Evolutionary conservation across 2,329 filamentous ascomycete species (phyloP), one percentile per base, ranked within the genome.

Genomic region (Microascus cirrosus): DNA sequence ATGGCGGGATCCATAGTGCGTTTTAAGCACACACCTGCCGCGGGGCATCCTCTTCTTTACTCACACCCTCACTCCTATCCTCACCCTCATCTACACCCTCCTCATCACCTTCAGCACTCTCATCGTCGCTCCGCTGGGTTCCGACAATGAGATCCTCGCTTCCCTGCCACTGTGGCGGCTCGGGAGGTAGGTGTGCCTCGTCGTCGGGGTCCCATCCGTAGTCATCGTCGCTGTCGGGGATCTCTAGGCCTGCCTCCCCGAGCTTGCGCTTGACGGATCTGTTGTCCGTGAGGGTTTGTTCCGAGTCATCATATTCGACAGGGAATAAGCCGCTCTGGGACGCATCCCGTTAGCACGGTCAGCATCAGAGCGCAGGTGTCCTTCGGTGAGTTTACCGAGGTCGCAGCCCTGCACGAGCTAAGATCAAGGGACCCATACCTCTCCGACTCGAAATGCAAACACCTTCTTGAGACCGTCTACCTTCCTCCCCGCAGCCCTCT

Each of bases 151-250:
- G 71, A 64, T 86, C 83, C 64, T 86, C 83, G 63, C 82, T 86
- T 22, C 83, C 83, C 69, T 86, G 83, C 81, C 82, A 85, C 66
- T 86, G 83, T 10, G 82, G 81, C n/a, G 82, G 82, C 69, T 78
- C 79, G 3, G 72, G 73, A 12, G 83, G 82, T 63, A 84, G 72
- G 55, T 79, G 76, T 58, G 80, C 78, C 59, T 86, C 84, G 63
- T 86, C 83, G 52, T 83, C 80, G 56, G 87, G 81, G 45, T 79
- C 80, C 86, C 86, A 90, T 15, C 85, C 86, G 65, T 89, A 89
- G 60, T 86, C 84, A 34, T 79, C 80, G 51, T 85, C 82, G 61
- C 81, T 86, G 61, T 84, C 82, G 2, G 80, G 76, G 53, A 84
- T 74, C 63, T 84, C 82, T 54, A 82, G 73, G 56, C 78, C 80